Evolutionary conservation across 768 basidiomycete genomes (phyloP), one percentile per base, ranked within the genome.

Genomic region (Podaxis sp.): DNA sequence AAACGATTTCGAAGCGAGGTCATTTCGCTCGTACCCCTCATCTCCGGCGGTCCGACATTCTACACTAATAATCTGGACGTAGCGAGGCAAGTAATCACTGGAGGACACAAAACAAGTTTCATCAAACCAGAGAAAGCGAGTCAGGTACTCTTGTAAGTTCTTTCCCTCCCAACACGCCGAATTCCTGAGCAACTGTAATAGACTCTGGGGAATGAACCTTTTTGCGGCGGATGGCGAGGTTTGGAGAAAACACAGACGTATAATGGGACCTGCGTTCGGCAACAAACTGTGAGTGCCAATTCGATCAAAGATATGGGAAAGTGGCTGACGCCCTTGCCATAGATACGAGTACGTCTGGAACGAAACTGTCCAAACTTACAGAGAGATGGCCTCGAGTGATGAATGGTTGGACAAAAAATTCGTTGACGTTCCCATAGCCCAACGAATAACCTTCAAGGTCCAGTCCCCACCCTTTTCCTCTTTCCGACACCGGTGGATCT

Each of bases 21-120:
- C 28, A 69, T 82, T 9, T 78, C 80, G 1, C 63, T 81, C 9
- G 74, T 81, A 0, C 74, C 80, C 0, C 78, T 77, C 55, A 24
- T 84, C 0, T 62, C 67, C 0, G 82, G 82, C 0, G 59, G 63
- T 4, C 72, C 80, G 0, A 68, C 68, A 0, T 68, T 83, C 24
- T 80, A 77, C 65, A 80, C 80, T 2, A 73, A 78, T 15, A 83
- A 82, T 61, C 63, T 84, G 22, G 80, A 83, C 46, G 76, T 83
- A 4, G 77, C 74, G 11, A 75, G 81, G 6, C 83, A 83, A 68
- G 74, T 82, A 17, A 68, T 72, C 5, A 70, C 66, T 1, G 81
- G 80, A 3, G 76, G 76, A 1, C 74, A 76, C 38, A 79, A 76
- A 54, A 72, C 73, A 0, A 74, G 67, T 53, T 82, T 79, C 52